These are phyloP conservation scores for Trametopsis cervina DNA, from an alignment of 768 basidiomycete species.

Conservation along the genomic window DNA sequence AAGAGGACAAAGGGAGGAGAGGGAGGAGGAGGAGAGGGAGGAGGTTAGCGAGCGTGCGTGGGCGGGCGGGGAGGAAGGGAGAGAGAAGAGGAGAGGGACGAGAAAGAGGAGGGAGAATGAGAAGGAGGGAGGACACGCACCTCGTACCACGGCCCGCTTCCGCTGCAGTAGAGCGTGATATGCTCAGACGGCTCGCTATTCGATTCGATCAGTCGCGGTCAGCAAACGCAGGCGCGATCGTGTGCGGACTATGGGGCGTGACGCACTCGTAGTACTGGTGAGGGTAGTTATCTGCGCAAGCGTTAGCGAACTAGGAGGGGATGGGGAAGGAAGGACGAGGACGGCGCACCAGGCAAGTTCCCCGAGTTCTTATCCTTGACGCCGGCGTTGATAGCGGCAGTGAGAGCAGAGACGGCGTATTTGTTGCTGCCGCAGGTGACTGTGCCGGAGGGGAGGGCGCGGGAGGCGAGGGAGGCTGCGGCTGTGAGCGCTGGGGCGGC, in stretches of 20 bases:
- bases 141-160: slow-evolving; percentile 18
- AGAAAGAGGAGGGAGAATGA: neutral
- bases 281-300: slow-evolving; percentile 16
- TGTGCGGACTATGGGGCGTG: neutral
- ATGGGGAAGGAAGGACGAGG: neutral
- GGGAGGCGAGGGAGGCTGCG: slow-evolving; percentile 4
- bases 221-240: neutral
- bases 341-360: slow-evolving; percentile 9
- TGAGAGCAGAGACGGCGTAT: slow-evolving; percentile 13
- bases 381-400: slow-evolving; percentile 15
- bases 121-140: neutral
- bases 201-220: neutral
- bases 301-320: no score
- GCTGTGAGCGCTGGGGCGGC: slow-evolving; percentile 3
- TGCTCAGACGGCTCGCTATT: slow-evolving; percentile 12
- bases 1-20: slow-evolving; percentile 18
- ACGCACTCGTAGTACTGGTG: slow-evolving; percentile 18
- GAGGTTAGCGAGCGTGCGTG: no score
- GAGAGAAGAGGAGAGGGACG: no score
- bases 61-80: no score
- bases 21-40: neutral
- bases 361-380: slow-evolving; percentile 9
- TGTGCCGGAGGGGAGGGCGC: slow-evolving; percentile 15
- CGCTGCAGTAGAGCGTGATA: slow-evolving; percentile 16
- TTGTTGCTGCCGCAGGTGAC: slow-evolving; percentile 19